phyloP scores from a whole-genome alignment of 78 protist species.

The Pigoraptor vietnamica region DNA sequence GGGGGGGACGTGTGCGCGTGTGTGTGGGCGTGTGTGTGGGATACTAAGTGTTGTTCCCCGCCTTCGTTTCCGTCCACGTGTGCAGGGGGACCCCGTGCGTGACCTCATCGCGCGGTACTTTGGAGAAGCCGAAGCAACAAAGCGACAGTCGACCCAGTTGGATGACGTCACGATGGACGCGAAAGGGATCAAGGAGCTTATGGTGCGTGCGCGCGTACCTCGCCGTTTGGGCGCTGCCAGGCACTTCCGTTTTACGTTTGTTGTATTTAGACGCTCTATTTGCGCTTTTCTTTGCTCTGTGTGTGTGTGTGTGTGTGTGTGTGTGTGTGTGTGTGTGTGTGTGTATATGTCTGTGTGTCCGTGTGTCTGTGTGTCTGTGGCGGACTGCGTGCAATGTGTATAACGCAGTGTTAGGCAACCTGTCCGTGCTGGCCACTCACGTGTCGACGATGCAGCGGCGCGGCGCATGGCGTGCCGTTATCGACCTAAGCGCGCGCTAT shows the following conservation, averaged over 20 bases:
- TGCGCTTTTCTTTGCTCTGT: neutral
- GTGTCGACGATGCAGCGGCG: neutral
- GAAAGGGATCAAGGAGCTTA: neutral
- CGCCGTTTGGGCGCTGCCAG: no score
- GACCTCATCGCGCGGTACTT: neutral
- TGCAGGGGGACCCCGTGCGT: neutral
- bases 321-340: constrained; percentile 6
- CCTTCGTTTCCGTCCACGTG: neutral
- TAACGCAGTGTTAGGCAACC: no score
- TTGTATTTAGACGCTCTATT: neutral
- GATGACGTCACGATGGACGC: neutral
- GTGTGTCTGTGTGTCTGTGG: neutral
- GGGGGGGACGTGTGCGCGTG: no score
- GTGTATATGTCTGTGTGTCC: constrained; percentile 6
- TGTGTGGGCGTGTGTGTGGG: neutral
- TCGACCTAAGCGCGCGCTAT: neutral
- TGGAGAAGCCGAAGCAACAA: neutral
- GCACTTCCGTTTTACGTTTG: no score
- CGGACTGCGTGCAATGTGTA: neutral
- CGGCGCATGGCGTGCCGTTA: neutral
- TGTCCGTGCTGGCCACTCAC: neutral
- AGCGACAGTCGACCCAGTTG: neutral
- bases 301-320: neutral
- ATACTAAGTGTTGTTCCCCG: neutral
- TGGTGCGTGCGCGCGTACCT: neutral